Base-by-base conservation (phyloP, 129 eudicot genomes). In the Helianthus tuberosus region DNA sequence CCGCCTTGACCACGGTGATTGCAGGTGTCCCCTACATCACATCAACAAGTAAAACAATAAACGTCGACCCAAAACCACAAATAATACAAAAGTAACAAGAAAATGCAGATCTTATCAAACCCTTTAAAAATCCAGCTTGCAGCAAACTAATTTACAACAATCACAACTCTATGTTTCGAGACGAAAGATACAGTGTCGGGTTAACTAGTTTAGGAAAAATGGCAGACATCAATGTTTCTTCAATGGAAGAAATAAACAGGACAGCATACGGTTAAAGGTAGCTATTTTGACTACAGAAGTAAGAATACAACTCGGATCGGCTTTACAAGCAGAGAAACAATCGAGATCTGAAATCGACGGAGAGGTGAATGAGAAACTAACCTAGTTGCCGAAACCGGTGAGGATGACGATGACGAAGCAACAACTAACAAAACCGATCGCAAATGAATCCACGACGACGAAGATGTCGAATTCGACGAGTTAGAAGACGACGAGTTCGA, bases 1-100 rank as follows among this genome's bases (percentile, higher is more conserved):
- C 80, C 91, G 77, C 62, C 87, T 78, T 60, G 96, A 90, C 96
- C 96, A 87, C 66, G 96, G 96, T 50, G 96, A 90, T 79, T 87
- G 83, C 67, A 83, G 83, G 75, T 80, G 85, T n/a, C 87, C 86
- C 82, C 96, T 90, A 77, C 57, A 81, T 53, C 23, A 16, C 59
- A 80, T 16, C 23, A 46, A 68, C 75, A 0, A 0, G 2, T 14
- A 8, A 1, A 17, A 10, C 74, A 74, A 77, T 1, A 17, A 65
- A 54, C 32, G 4, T 32, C 4, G 2, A 32, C 36, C 36, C 41
- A 8, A 57, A 16, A 65, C 49, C 68, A 41, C 32, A 65, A 55
- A 67, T 27, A 49, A 43, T 27, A 66, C 3, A 17, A 1, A 66
- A 57, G 41, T 46, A 68, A 32, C 11, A 66, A 43, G 16, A 16